A percentile compares a stretch with the other conserved stretches of the same genome.
Evolutionary conservation across 331 rosid genomes (phyloP).

Genomic region (Quercus phellos): DNA sequence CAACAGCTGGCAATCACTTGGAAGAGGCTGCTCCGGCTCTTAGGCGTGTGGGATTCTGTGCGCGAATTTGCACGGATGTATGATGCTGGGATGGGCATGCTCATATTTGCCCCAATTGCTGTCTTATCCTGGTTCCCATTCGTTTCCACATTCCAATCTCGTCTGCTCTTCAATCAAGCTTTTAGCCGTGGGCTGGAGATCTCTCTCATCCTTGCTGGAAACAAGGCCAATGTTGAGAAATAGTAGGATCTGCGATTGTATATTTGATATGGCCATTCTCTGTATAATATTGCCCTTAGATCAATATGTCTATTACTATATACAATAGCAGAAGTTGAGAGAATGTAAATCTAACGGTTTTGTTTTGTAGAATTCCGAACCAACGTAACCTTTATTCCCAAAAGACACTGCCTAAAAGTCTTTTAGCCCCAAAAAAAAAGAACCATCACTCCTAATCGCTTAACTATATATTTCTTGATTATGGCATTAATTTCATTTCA

Average conservation of each 20-base stretch:
- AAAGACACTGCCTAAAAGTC: no score
- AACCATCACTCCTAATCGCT: no score
- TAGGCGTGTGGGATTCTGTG: slow-evolving; percentile 90
- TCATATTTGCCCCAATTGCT: slow-evolving; percentile 70
- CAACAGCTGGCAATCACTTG: slow-evolving; percentile 83
- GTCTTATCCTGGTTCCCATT: slow-evolving; percentile 93
- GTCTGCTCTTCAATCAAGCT: slow-evolving; percentile 95
- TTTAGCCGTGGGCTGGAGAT: slow-evolving; percentile 96
- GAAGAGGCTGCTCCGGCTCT: slow-evolving; percentile 53
- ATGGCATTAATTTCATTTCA: no score
- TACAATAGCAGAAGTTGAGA: no score
- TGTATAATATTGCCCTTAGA: not conserved
- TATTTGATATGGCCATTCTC: slow-evolving; percentile 15
- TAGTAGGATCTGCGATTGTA: slow-evolving; percentile 9
- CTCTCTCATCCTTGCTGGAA: slow-evolving; percentile 93
- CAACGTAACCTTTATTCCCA: no score
- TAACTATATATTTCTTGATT: no score
- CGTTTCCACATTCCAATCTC: slow-evolving; percentile 92
- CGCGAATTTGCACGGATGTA: slow-evolving; percentile 92
- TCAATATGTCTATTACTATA: not conserved
- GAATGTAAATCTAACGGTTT: no score
- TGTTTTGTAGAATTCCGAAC: no score
- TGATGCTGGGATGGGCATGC: slow-evolving; percentile 93
- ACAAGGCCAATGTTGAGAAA: slow-evolving; percentile 74
- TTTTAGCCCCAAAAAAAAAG: no score